Conservation (phyloP, 139 green algal genomes). For the Ettlia oleoabundans region DNA sequence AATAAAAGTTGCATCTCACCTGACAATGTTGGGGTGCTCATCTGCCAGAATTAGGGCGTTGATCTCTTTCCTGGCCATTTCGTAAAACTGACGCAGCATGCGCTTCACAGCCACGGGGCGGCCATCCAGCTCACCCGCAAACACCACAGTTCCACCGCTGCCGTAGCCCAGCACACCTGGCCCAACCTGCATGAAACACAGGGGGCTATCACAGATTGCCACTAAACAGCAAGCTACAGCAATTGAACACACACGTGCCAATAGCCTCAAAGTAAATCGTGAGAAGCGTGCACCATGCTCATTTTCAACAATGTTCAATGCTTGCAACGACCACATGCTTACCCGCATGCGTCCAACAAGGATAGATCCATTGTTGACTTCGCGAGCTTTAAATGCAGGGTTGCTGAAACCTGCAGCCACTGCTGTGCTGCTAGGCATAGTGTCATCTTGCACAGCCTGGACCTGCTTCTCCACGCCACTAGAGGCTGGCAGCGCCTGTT, state of each 20-base stretch:
- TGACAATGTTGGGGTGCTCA: constrained; percentile 93
- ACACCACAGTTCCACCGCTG: constrained; percentile 85
- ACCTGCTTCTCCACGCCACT: not conserved
- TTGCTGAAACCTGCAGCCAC: not conserved
- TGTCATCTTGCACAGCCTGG: not conserved
- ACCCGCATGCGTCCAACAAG: constrained; percentile 43
- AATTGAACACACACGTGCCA: too few species aligned
- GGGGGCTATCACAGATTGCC: too few species aligned
- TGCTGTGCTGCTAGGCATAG: not conserved
- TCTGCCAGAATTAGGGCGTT: constrained; percentile 90
- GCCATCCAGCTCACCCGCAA: constrained; percentile 83
- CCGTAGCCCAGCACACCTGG: constrained; percentile 74
- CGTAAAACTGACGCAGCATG: constrained; percentile 86
- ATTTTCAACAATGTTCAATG: not conserved
- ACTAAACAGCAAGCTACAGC: too few species aligned
- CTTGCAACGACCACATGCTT: not conserved
- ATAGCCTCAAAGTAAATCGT: too few species aligned
- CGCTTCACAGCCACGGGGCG: constrained; percentile 91
- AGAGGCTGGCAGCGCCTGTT: not conserved
- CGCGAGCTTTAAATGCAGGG: not conserved
- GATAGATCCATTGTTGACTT: constrained; percentile 11
- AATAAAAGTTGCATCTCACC: too few species aligned
- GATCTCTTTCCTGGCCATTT: constrained; percentile 93
- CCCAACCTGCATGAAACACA: constrained; percentile 51
- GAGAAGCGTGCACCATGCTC: too few species aligned